Base-by-base conservation (phyloP, 306 rosid species). In the Lathyrus tuberosus region DNA sequence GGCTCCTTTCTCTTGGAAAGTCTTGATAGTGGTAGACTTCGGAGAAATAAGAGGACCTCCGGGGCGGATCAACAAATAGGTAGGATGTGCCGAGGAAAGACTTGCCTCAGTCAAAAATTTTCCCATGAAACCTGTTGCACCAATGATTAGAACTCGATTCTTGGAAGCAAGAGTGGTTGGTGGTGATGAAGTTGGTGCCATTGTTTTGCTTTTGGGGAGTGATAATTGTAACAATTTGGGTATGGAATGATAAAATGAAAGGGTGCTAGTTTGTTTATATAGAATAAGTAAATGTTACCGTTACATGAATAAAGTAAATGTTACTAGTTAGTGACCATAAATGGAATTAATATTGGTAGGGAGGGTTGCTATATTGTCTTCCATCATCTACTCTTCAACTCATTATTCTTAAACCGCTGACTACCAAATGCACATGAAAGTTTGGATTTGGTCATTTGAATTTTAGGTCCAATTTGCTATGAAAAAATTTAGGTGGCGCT, bases 91-190 rank as follows among this genome's bases (percentile, higher is more conserved):
- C 0, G 76, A 10, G 6, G 13, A 48, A 1, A 89, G 72, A 80
- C 96, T 80, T 12, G 91, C 92, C 37, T 89, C 86, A 5, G 89
- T 73, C 13, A 89, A 62, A 16, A 85, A 89, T 46, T 68, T 79
- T 6, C 96, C 93, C 10, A 89, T 89, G 78, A 89, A 87, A 18
- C 96, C 96, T 0, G 91, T 84, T 52, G 87, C 96, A 3, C 96
- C 96, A 11, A 51, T 67, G 0, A 89, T 22, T 2, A 89, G 76
- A 2, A 85, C 86, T 26, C 87, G 67, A 52, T 73, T 59, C 38
- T 70, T 76, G 44, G 33, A 8, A 51, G 26, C 24, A 14, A 75
- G 57, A 56, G 71, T 31, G 16, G 71, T 56, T 18, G 68, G 15
- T 53, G 84, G 65, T 12, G 73, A 8, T 44, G 81, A 61, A 26